Conservation (phyloP, 2,329 filamentous ascomycete genomes). For the Diplodia sapinea region DNA sequence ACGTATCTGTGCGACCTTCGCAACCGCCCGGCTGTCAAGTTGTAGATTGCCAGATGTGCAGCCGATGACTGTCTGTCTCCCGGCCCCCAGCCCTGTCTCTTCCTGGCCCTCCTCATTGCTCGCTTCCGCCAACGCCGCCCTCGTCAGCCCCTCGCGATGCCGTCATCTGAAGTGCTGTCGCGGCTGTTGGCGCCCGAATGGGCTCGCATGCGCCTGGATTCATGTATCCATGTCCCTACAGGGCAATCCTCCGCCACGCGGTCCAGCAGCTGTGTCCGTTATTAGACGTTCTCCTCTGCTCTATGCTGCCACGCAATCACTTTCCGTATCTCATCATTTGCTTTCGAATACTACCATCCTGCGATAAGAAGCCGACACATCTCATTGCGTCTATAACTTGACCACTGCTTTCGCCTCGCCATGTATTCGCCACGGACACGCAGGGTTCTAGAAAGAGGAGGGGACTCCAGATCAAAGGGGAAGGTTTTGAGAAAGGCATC, state of each 20-base stretch:
- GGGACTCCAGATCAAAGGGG: constrained; percentile 26
- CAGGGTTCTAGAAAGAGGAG: constrained; percentile 27
- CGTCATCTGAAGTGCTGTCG: constrained; percentile 18
- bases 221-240: constrained; percentile 27
- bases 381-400: constrained; percentile 26
- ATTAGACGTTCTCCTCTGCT: constrained; percentile 30
- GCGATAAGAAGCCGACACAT: constrained; percentile 30
- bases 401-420: background rate
- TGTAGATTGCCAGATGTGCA: constrained; percentile 30
- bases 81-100: constrained; percentile 12
- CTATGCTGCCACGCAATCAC: constrained; percentile 47
- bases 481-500: constrained; percentile 25
- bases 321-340: constrained; percentile 14
- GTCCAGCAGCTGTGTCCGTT: constrained; percentile 3
- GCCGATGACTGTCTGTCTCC: background rate
- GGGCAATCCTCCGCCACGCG: constrained; percentile 19
- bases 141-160: constrained; percentile 6
- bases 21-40: constrained; percentile 29
- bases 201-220: constrained; percentile 14
- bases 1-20: constrained; percentile 31
- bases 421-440: constrained; percentile 30
- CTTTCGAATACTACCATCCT: background rate
- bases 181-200: constrained; percentile 4
- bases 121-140: constrained; percentile 1
- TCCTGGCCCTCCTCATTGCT: constrained; percentile 26